A percentile compares a stretch with the other conserved stretches of the same genome.
These are phyloP conservation scores for Plenodomus biglobosus DNA, from an alignment of 2,329 filamentous ascomycete species.

Conservation along the genomic window DNA sequence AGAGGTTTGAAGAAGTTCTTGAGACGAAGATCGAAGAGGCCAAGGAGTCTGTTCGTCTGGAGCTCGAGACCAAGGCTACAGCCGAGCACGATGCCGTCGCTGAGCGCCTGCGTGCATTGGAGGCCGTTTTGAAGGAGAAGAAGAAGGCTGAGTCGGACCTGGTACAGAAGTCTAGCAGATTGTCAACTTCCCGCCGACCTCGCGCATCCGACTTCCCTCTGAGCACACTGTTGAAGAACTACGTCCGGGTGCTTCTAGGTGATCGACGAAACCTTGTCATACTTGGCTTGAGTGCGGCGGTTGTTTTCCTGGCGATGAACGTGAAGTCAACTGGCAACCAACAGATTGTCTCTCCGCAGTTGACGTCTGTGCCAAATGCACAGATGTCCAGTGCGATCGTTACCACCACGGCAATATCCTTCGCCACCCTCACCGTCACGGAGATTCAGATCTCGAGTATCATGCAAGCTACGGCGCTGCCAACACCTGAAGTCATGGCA, in stretches of 20 bases:
- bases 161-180: background rate
- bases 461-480: slow-evolving; percentile 5
- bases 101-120: slow-evolving; percentile 34
- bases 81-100: slow-evolving; percentile 32
- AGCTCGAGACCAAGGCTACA: slow-evolving; percentile 34
- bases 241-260: slow-evolving; percentile 53
- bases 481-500: background rate
- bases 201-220: slow-evolving; percentile 52
- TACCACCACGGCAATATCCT: slow-evolving; percentile 28
- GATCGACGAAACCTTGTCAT: slow-evolving; percentile 59
- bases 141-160: slow-evolving; percentile 9
- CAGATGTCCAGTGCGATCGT: slow-evolving; percentile 14
- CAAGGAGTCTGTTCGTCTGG: slow-evolving; percentile 36
- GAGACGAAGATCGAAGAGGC: slow-evolving; percentile 35
- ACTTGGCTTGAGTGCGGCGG: slow-evolving; percentile 48
- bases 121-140: slow-evolving; percentile 29
- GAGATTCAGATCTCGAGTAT: slow-evolving; percentile 11
- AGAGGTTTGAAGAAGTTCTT: slow-evolving; percentile 29
- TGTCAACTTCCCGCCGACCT: slow-evolving; percentile 11
- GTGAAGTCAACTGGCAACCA: slow-evolving; percentile 12
- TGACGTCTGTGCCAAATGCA: slow-evolving; percentile 8
- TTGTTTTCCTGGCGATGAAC: slow-evolving; percentile 46
- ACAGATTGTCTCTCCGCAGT: slow-evolving; percentile 8
- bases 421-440: slow-evolving; percentile 33
- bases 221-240: slow-evolving; percentile 55